Evolutionary conservation across 495 filamentous ascomycete species (phyloP).

Genomic region (Penicillium odoratum): DNA sequence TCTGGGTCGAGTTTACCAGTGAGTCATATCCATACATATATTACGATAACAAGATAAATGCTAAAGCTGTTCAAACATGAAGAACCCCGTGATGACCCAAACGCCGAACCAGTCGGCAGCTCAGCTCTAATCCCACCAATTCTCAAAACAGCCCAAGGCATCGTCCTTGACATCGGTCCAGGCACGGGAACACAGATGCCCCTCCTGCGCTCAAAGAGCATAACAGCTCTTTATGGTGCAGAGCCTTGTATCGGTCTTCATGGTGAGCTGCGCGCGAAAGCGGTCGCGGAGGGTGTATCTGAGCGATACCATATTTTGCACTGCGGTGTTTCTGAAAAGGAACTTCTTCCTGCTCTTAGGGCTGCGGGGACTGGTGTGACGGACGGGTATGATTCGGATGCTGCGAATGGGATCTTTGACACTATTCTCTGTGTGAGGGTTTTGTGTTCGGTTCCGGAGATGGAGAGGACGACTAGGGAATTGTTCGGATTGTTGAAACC

Average conservation of each 20-base stretch:
- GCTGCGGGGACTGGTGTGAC: conserved; percentile 38
- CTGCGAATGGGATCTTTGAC: conserved; percentile 54
- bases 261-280: conserved; percentile 41
- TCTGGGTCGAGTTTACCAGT: conserved; percentile 46
- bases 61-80: not conserved
- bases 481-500: conserved; percentile 64
- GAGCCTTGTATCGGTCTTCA: conserved; percentile 66
- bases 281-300: conserved; percentile 50
- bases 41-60: not conserved
- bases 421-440: conserved; percentile 69
- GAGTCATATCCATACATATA: conserved; percentile 10
- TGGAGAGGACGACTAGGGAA: conserved; percentile 54
- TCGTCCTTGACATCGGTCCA: conserved; percentile 52
- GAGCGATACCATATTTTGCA: conserved; percentile 66
- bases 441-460: conserved; percentile 69
- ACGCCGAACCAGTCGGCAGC: conserved; percentile 17
- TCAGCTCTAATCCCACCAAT: conserved; percentile 42
- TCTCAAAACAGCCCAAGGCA: conserved; percentile 34
- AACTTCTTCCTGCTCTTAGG: conserved; percentile 35
- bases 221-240: conserved; percentile 64
- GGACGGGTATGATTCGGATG: conserved; percentile 9
- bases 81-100: not conserved
- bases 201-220: conserved; percentile 37
- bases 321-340: conserved; percentile 57
- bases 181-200: conserved; percentile 51